These are phyloP conservation scores for Amauroascus niger DNA, from an alignment of 2,329 filamentous ascomycete species.

Conservation along the genomic window DNA sequence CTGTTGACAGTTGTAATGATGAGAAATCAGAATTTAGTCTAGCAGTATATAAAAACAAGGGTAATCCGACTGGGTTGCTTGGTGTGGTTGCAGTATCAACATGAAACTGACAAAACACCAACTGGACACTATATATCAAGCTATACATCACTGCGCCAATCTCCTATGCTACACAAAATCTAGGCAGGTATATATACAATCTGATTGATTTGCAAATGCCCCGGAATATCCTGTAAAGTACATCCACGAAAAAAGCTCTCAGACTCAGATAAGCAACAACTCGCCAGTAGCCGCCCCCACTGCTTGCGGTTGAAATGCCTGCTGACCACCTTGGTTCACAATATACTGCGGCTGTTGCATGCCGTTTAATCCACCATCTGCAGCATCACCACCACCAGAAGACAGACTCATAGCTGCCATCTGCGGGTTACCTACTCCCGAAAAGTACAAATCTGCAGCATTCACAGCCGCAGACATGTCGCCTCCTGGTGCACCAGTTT, in stretches of 20 bases:
- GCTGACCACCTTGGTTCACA: slow-evolving; percentile 73
- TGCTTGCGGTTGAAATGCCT: slow-evolving; percentile 60
- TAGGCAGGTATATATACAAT: background rate
- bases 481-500: slow-evolving; percentile 24
- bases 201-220: background rate
- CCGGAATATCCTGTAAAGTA: background rate
- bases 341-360: slow-evolving; percentile 48
- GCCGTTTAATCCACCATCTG: slow-evolving; percentile 50
- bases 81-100: too few relatives aligned
- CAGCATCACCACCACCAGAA: slow-evolving; percentile 52
- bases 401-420: slow-evolving; percentile 63
- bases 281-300: slow-evolving; percentile 60
- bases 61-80: too few relatives aligned
- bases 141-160: background rate
- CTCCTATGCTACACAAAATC: background rate
- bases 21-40: background rate
- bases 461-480: slow-evolving; percentile 63
- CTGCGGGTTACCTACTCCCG: slow-evolving; percentile 61
- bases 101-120: background rate
- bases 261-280: slow-evolving; percentile 41
- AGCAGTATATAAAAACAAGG: background rate
- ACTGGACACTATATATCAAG: too few relatives aligned
- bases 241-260: background rate
- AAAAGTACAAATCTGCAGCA: slow-evolving; percentile 85
- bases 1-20: background rate